Evolutionary conservation across 2,329 filamentous ascomycete genomes (phyloP), one percentile per base, ranked within the genome.

Genomic region (Arthrobotrys entomopaga): DNA sequence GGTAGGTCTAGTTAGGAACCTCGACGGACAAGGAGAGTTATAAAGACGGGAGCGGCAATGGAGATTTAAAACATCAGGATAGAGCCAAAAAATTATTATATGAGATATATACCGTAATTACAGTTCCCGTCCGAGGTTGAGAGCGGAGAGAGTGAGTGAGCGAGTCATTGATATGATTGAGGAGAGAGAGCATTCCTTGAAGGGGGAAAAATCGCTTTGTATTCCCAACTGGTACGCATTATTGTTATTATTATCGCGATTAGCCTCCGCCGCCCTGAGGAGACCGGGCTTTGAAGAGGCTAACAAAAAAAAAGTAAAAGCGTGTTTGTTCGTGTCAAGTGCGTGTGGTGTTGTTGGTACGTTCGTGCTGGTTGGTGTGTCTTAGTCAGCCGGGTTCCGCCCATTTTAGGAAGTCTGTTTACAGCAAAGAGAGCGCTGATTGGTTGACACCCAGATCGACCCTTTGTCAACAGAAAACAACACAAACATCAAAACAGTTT

Each of bases 401-500:
- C 67, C 60, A 19, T 1, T 49, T 65, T 19, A 29, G 67, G 67
- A 60, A 72, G 60, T 65, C 40, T 72, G 67, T 72, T 72, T 65
- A 61, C 40, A 1, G 38, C 3, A 16, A 22, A 1, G 24, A 8
- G 42, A 13, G 10, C 52, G 20, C 43, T 53, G 60, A 73, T 73
- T 73, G 69, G 69, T 61, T 53, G 48, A 11, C 38, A n/a, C 20
- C 15, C 15, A 34, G 29, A 34, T 34, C 29, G 53, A 8, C 40
- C 22, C 54, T 73, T 73, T 65, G 63, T 65, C 61, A 72, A 72
- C 59, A 65, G 34, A 29, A 54, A 53, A 65, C 59, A 65, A 73
- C 69, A 73, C 29, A 34, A 34, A 73, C 69, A 73, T 65, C 69
- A 73, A 73, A 73, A 60, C 54, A 65, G 54, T 57, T 40, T 50